Percentiles rank a stretch among this genome's conserved stretches.
Conservation (phyloP, 345 rosid species). For the Salix udensis region DNA sequence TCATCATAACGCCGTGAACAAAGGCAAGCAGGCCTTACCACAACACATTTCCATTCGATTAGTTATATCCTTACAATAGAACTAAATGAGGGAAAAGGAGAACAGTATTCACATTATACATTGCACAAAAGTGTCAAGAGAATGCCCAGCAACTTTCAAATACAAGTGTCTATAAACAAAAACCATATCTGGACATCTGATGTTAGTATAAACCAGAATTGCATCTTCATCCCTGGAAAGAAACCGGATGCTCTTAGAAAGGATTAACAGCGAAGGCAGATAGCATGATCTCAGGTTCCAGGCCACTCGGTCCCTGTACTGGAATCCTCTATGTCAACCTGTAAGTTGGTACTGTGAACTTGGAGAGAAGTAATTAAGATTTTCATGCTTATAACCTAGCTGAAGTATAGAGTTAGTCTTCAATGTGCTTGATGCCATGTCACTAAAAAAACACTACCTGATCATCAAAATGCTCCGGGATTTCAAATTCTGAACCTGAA, state of each 20-base stretch:
- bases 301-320: slow-evolving; percentile 26
- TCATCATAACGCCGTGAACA: neutral
- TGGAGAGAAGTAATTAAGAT: slow-evolving; percentile 4
- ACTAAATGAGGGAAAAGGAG: neutral
- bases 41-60: neutral
- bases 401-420: slow-evolving; percentile 15
- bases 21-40: neutral
- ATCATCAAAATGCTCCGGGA: slow-evolving; percentile 42
- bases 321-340: slow-evolving; percentile 29
- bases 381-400: slow-evolving; percentile 15
- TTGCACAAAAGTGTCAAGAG: neutral
- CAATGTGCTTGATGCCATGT: slow-evolving; percentile 18
- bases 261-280: neutral
- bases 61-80: neutral
- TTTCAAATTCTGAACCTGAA: slow-evolving; percentile 50
- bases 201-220: slow-evolving; percentile 24
- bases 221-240: slow-evolving; percentile 9
- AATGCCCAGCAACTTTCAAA: neutral
- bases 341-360: slow-evolving; percentile 14
- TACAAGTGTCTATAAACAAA: slow-evolving; percentile 11
- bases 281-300: slow-evolving; percentile 17
- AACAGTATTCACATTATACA: slow-evolving; percentile 2
- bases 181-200: slow-evolving; percentile 6
- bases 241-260: neutral
- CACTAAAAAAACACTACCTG: slow-evolving; percentile 35